Conservation (phyloP, 257 asterid species). For the Orobanche coerulescens region DNA sequence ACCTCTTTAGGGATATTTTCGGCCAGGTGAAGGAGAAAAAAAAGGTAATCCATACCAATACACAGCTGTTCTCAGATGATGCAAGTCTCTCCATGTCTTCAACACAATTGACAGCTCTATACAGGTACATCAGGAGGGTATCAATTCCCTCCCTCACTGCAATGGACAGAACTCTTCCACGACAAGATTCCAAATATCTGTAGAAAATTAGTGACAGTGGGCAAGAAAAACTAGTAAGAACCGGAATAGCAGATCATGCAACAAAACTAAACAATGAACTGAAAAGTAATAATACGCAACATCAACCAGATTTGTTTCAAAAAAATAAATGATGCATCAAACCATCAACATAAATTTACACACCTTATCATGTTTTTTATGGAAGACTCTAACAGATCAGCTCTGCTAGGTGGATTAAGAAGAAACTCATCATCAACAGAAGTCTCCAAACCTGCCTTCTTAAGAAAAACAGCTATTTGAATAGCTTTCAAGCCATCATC, state of each 20-base stretch:
- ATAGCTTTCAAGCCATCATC: slow-evolving; percentile 78
- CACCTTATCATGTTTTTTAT: slow-evolving; percentile 82
- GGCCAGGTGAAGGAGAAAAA: slow-evolving; percentile 9
- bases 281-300: not conserved
- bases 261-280: not conserved
- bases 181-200: slow-evolving; percentile 80
- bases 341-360: slow-evolving; percentile 23
- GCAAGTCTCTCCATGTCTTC: slow-evolving; percentile 94
- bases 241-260: slow-evolving; percentile 15
- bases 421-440: slow-evolving; percentile 69
- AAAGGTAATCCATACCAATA: slow-evolving; percentile 61
- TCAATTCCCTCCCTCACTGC: slow-evolving; percentile 88
- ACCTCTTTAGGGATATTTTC: no score
- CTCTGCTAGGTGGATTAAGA: slow-evolving; percentile 74
- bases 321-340: slow-evolving; percentile 12
- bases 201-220: slow-evolving; percentile 19
- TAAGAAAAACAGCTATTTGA: slow-evolving; percentile 86
- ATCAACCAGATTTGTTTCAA: not conserved
- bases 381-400: slow-evolving; percentile 72
- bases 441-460: slow-evolving; percentile 85
- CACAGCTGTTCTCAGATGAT: slow-evolving; percentile 74
- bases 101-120: slow-evolving; percentile 65
- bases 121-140: slow-evolving; percentile 87
- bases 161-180: slow-evolving; percentile 52
- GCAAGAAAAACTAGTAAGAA: slow-evolving; percentile 18